Percentiles rank a stretch among this genome's conserved stretches.
Evolutionary conservation across 257 asterid genomes (phyloP).

Genomic region (Solanum pinnatisectum): DNA sequence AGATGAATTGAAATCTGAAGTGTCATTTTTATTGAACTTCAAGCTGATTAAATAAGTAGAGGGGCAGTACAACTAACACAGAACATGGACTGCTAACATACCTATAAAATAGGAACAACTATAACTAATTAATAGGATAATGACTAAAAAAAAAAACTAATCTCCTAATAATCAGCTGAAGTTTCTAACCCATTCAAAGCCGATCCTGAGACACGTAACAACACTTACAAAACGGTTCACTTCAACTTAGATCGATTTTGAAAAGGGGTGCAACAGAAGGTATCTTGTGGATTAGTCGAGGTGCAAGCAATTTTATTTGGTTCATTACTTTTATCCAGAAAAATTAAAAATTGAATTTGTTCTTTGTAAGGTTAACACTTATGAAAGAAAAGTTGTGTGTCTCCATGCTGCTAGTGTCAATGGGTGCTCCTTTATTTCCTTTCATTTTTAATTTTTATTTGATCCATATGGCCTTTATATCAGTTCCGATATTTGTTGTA

Average conservation of each 20-base stretch:
- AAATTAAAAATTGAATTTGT: not conserved
- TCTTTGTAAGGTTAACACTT: not conserved
- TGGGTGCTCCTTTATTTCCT: not conserved
- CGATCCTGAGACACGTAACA: too few relatives aligned
- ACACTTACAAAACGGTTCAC: not conserved
- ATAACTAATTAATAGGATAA: too few relatives aligned
- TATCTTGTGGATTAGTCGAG: not conserved
- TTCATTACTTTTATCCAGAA: not conserved
- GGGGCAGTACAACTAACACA: too few relatives aligned
- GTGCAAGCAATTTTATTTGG: not conserved
- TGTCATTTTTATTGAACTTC: too few relatives aligned
- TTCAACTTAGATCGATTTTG: not conserved
- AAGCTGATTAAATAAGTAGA: too few relatives aligned
- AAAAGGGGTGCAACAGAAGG: not conserved
- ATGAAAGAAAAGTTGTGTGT: not conserved
- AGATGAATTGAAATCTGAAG: too few relatives aligned
- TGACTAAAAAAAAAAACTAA: too few relatives aligned
- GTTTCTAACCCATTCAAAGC: too few relatives aligned
- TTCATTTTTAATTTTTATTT: not conserved
- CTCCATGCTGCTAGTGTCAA: not conserved
- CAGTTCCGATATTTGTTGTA: not conserved
- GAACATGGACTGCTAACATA: too few relatives aligned
- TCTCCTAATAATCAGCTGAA: too few relatives aligned
- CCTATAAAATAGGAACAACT: too few relatives aligned
- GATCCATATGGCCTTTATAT: not conserved